phyloP scores from a whole-genome alignment of 2,329 filamentous ascomycete species.

The Apiospora sp. region DNA sequence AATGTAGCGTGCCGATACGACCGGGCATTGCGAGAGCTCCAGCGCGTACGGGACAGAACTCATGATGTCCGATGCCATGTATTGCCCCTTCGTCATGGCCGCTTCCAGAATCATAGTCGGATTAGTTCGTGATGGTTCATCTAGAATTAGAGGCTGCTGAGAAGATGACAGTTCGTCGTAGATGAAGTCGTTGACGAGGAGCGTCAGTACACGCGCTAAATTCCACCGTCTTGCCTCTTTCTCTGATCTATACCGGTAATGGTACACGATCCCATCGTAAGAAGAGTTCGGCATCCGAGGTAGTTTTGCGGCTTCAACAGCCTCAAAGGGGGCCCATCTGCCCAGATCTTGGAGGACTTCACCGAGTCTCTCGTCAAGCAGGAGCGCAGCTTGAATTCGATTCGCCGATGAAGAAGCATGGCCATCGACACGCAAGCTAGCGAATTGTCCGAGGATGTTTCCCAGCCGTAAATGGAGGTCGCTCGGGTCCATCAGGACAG shows the following conservation, averaged over 20 bases:
- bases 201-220: background rate
- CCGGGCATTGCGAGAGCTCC: background rate
- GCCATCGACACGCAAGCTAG: background rate
- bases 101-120: background rate
- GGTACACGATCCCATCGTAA: background rate
- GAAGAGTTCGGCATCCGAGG: background rate
- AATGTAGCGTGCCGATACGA: background rate
- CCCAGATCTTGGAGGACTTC: background rate
- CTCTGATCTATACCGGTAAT: background rate
- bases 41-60: background rate
- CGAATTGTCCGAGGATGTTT: background rate
- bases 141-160: background rate
- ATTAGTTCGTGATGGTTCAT: background rate
- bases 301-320: background rate
- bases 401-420: background rate
- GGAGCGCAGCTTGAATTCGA: background rate
- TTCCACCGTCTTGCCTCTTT: background rate
- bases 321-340: background rate
- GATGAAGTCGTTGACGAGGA: background rate
- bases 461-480: background rate
- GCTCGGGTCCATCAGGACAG: background rate
- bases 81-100: background rate
- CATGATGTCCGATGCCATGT: background rate
- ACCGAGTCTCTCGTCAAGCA: background rate
- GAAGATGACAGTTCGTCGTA: background rate